Conservation (phyloP, 768 basidiomycete species). For the Tulasnella sp. region DNA sequence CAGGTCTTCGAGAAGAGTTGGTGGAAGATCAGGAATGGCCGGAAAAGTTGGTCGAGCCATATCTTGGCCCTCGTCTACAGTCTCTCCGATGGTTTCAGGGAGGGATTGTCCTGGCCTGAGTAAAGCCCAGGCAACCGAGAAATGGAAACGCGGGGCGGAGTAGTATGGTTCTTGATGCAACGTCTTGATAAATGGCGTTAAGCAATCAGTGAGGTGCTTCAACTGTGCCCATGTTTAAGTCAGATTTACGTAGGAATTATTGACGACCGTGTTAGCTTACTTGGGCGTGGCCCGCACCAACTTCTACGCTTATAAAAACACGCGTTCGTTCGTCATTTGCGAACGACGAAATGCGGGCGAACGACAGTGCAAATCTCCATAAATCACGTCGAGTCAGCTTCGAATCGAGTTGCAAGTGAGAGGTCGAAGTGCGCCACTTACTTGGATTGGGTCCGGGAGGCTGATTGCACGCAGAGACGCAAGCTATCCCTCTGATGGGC, state of each 20-base stretch:
- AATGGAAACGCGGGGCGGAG: constrained; percentile 68
- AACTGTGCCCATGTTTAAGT: constrained; percentile 35
- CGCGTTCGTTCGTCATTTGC: constrained; percentile 72
- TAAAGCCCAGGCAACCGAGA: constrained; percentile 81
- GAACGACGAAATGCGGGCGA: constrained; percentile 57
- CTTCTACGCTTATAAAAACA: constrained; percentile 66
- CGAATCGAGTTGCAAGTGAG: background rate
- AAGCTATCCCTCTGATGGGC: constrained; percentile 70
- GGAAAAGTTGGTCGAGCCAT: constrained; percentile 26
- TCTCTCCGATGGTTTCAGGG: background rate
- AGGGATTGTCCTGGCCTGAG: constrained; percentile 36
- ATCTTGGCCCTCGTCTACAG: background rate
- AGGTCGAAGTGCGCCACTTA: constrained; percentile 19
- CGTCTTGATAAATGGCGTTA: constrained; percentile 45
- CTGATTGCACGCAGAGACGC: constrained; percentile 43
- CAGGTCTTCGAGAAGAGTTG: constrained; percentile 35
- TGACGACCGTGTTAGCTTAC: constrained; percentile 33
- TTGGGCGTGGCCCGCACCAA: constrained; percentile 74
- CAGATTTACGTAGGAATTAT: background rate
- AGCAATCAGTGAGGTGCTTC: constrained; percentile 36
- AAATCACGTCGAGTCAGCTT: background rate
- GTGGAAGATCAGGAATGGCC: constrained; percentile 44
- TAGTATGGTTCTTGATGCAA: constrained; percentile 76
- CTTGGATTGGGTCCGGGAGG: constrained; percentile 41
- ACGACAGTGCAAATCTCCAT: constrained; percentile 58